Evolutionary conservation across 371 early-diverging fungal genomes (phyloP).

Genomic region (Mortierella sp.): DNA sequence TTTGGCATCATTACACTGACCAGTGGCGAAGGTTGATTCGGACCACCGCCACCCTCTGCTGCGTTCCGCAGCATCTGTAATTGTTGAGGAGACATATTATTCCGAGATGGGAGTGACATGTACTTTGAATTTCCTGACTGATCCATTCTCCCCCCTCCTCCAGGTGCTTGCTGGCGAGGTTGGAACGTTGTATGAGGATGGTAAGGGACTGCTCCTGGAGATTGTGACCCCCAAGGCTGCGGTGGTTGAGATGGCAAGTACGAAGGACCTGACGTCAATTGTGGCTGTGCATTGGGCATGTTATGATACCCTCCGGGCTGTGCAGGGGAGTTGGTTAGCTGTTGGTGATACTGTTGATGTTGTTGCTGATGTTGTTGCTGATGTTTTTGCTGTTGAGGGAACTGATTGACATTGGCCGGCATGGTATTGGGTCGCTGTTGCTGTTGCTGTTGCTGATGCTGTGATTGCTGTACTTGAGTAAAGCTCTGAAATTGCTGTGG

Average conservation of each 20-base stretch:
- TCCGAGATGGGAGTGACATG: slow-evolving; percentile 36
- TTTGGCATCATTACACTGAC: neutral
- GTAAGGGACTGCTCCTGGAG: slow-evolving; percentile 14
- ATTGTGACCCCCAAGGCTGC: slow-evolving; percentile 9
- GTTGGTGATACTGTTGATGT: neutral
- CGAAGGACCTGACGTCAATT: neutral
- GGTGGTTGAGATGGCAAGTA: slow-evolving; percentile 5
- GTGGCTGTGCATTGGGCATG: slow-evolving; percentile 20
- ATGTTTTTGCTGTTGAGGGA: neutral
- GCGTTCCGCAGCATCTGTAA: slow-evolving; percentile 24
- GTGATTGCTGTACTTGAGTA: slow-evolving; percentile 16
- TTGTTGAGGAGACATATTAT: slow-evolving; percentile 17
- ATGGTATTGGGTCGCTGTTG: slow-evolving; percentile 12
- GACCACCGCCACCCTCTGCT: neutral
- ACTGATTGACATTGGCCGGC: neutral
- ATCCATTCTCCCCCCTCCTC: slow-evolving; percentile 1
- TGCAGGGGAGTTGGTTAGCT: neutral
- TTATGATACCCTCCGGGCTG: neutral
- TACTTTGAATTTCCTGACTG: slow-evolving; percentile 17
- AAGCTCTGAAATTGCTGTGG: slow-evolving; percentile 31
- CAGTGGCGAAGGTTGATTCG: neutral
- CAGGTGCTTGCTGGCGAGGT: slow-evolving; percentile 21
- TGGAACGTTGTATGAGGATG: slow-evolving; percentile 37
- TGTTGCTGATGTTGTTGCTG: slow-evolving; percentile 17
- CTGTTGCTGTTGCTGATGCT: slow-evolving; percentile 28